Evolutionary conservation across 495 filamentous ascomycete species (phyloP).

Genomic region (Penicillium alfredii): DNA sequence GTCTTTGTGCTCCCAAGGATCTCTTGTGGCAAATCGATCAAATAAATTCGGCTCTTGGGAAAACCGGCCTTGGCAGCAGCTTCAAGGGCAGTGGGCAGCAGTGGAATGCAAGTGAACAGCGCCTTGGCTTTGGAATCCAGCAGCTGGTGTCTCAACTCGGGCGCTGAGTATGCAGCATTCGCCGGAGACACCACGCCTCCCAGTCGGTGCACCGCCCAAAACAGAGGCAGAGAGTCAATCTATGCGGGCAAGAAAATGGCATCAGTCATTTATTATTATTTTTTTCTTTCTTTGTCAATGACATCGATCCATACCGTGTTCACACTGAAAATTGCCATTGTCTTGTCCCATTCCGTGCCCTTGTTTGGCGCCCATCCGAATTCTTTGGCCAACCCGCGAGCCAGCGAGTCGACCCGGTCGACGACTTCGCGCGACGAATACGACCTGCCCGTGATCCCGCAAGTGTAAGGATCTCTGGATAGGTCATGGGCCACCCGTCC

Average conservation of each 20-base stretch:
- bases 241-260: slow-evolving; percentile 22
- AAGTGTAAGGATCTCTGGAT: slow-evolving; percentile 72
- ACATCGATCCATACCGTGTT: slow-evolving; percentile 61
- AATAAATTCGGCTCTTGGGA: slow-evolving; percentile 64
- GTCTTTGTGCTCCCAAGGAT: slow-evolving; percentile 42
- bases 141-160: slow-evolving; percentile 74
- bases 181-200: slow-evolving; percentile 72
- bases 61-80: slow-evolving; percentile 64
- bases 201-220: slow-evolving; percentile 70
- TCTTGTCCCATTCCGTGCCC: slow-evolving; percentile 83
- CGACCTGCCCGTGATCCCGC: slow-evolving; percentile 67
- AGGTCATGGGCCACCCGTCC: slow-evolving; percentile 59
- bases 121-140: slow-evolving; percentile 67
- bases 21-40: slow-evolving; percentile 60
- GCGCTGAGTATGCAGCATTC: slow-evolving; percentile 73
- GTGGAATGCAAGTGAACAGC: slow-evolving; percentile 73
- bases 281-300: neutral
- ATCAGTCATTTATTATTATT: no score
- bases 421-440: slow-evolving; percentile 62
- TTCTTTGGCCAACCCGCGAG: slow-evolving; percentile 64
- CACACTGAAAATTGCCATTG: slow-evolving; percentile 66
- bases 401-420: slow-evolving; percentile 62
- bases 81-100: slow-evolving; percentile 63
- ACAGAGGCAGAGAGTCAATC: slow-evolving; percentile 75
- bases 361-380: slow-evolving; percentile 68